A percentile compares a stretch with the other conserved stretches of the same genome.
These are phyloP conservation scores for Zelonia costaricensis DNA, from an alignment of 208 protist genomes.

Conservation along the genomic window DNA sequence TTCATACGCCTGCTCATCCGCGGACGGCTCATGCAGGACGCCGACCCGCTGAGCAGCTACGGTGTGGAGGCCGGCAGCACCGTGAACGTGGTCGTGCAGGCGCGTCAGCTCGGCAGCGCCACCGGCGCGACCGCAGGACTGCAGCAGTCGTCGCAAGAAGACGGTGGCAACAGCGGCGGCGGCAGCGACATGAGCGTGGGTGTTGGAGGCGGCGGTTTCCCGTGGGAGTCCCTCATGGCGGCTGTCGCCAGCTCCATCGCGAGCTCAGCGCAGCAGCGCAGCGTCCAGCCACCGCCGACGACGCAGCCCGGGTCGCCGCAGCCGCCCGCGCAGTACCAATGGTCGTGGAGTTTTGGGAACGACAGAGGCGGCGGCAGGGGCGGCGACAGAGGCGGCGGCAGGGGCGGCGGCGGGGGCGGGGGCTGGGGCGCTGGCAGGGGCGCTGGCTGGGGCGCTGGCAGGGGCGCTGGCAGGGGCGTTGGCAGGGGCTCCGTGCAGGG, in stretches of 20 bases:
- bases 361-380: no score
- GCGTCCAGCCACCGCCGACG: no score
- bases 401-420: no score
- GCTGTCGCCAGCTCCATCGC: no score
- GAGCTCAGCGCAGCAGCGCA: not conserved
- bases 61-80: constrained; percentile 34
- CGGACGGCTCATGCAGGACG: constrained; percentile 35
- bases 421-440: no score
- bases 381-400: no score
- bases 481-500: no score
- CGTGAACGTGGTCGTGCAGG: constrained; percentile 48
- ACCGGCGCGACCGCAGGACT: not conserved
- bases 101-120: not conserved
- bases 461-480: no score
- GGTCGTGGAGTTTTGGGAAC: no score
- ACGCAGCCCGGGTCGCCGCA: no score
- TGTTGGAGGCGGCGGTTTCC: not conserved
- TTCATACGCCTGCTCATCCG: constrained; percentile 35
- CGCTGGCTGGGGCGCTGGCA: no score
- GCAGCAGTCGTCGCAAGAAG: constrained; percentile 1
- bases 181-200: constrained; percentile 9
- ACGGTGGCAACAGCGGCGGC: constrained; percentile 11
- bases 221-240: constrained; percentile 1
- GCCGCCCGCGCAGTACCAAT: no score
- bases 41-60: constrained; percentile 29